Base-by-base conservation (phyloP, 2,329 filamentous ascomycete species). In the Trichoderma lentiforme region DNA sequence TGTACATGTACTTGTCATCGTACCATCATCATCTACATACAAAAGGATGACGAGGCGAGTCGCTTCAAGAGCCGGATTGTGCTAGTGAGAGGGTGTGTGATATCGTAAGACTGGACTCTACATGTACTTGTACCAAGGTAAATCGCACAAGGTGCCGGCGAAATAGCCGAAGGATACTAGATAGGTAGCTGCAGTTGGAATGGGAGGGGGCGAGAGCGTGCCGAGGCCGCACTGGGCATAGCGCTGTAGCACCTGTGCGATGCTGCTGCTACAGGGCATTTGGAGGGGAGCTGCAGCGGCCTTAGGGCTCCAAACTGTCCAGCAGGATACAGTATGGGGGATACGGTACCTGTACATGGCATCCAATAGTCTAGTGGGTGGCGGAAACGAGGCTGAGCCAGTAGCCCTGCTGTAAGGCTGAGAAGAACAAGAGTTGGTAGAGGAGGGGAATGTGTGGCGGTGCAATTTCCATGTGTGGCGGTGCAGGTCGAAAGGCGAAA, bases 401-500 rank as follows among this genome's bases (percentile, higher is more conserved):
- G 36, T 6, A 65, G 62, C 64, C 64, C 64, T 68, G 53, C n/a
- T 68, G 28, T 36, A 68, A 68, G 53, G 47, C 47, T 68, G 64
- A 58, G 14, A 8, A 28, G 36, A 43, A 2, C 6, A 43, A 51
- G 43, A 47, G 15, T 21, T n/a, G 18, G 15, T n/a, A 43, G 39
- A 43, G 39, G 62, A 14, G 32, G 51, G 24, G 47, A 5, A 8
- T 7, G 0, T 53, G 62, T 65, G 62, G 62, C 62, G 26, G 34
- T 39, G 32, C 32, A 28, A 9, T 47, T 51, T 12, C 2, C 11
- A 51, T 7, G 21, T 61, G 58, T 61, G 58, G 58, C 32, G 58
- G 58, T 61, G 58, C 58, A 12, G 8, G 15, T 18, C 36, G n/a
- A 39, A 61, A n/a, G 24, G 18, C 21, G 28, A 60, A 34, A 12